These are phyloP conservation scores for Lycium ferocissimum DNA, from an alignment of 257 asterid species.

Conservation along the genomic window DNA sequence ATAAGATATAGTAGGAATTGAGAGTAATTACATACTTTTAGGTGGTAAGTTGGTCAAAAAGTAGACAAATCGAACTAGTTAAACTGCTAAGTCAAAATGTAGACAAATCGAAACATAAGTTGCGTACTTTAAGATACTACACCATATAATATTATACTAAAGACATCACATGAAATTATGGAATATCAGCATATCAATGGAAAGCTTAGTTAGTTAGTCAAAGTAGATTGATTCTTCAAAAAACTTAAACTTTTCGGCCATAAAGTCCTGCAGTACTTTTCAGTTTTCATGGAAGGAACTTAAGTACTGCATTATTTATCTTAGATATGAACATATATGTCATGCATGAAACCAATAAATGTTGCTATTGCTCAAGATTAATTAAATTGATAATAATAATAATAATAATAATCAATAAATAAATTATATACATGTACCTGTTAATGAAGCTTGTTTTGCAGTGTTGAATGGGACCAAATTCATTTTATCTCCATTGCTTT, in stretches of 20 bases:
- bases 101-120: neutral
- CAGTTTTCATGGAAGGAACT: neutral
- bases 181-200: neutral
- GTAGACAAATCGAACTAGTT: neutral
- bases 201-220: neutral
- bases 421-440: neutral
- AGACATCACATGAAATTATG: neutral
- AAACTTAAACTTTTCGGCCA: neutral
- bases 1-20: neutral
- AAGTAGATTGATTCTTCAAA: neutral
- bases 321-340: neutral
- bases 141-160: neutral
- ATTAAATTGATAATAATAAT: neutral
- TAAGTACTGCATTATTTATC: neutral
- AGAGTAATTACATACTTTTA: neutral
- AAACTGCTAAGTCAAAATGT: neutral
- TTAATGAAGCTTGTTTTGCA: slow-evolving; percentile 1
- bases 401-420: neutral
- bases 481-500: slow-evolving; percentile 43
- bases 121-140: neutral
- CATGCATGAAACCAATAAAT: neutral
- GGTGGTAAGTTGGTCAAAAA: neutral
- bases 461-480: slow-evolving; percentile 35
- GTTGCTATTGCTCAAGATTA: neutral
- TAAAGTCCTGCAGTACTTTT: neutral